Evolutionary conservation across 2,329 filamentous ascomycete species (phyloP), one percentile per base, ranked within the genome.

Genomic region (Decorospora gaudefroyi): DNA sequence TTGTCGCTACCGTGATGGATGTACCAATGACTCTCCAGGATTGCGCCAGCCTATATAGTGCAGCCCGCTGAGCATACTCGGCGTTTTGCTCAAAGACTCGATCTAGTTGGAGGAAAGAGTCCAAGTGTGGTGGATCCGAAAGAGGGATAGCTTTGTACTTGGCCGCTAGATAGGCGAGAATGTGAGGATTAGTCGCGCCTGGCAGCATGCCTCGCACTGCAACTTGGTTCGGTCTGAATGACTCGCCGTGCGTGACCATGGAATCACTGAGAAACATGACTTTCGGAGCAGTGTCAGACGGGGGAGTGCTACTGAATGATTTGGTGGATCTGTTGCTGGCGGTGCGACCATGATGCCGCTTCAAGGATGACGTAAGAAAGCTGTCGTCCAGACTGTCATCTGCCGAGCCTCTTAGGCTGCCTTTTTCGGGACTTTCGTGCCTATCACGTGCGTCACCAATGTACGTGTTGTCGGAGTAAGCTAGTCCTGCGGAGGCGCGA

Each of bases 351-450:
- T 77, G 74, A 21, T 73, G 72, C 42, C 73, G 72, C 43, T 72
- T 76, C 52, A 75, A 65, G 2, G 73, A 74, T 3, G 76, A 73
- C 46, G 73, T 71, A n/a, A 82, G 67, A 41, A 78, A 76, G 25
- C 72, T 74, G 37, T 84, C 80, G 56, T 83, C 80, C 10, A 80
- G 63, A 42, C 75, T 76, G 50, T 83, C 81, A 56, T 85, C 82
- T 22, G 73, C 74, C 17, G 79, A 78, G 59, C 76, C 80, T 26
- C 76, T 72, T 16, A 72, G 58, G 37, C 76, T 73, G 18, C 67
- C 64, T 50, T 74, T 77, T 28, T 79, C 78, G 15, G 74, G 72
- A 48, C 68, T 72, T 46, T 68, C 74, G 32, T 68, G 67, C 39
- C 72, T 71, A 13, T 77, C 75, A 46, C 68, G 65, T 30, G 69